These are phyloP conservation scores for Kwoniella pini DNA, from an alignment of 768 basidiomycete genomes.

Conservation along the genomic window DNA sequence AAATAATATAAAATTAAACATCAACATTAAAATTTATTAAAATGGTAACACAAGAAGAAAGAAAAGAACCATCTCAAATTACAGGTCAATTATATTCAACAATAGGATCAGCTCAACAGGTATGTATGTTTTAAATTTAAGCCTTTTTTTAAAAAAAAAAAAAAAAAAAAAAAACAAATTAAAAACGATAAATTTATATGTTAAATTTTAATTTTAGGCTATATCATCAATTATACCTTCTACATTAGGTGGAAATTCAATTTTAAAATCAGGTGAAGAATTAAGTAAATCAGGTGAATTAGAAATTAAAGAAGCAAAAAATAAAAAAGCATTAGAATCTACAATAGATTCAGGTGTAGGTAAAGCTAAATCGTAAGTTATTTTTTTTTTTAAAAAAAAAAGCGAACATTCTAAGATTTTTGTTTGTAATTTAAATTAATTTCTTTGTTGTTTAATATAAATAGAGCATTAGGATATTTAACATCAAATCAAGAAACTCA, in stretches of 20 bases:
- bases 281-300: conserved; percentile 30
- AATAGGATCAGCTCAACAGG: conserved; percentile 10
- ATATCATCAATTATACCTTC: conserved; percentile 43
- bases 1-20: background rate
- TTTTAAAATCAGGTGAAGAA: conserved; percentile 32
- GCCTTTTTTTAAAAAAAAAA: no score
- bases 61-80: conserved; percentile 16
- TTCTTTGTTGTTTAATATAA: background rate
- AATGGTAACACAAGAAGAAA: conserved; percentile 17
- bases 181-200: background rate
- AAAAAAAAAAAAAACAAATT: no score
- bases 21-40: no score
- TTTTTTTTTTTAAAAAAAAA: no score
- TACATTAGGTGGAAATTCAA: conserved; percentile 24
- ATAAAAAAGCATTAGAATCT: conserved; percentile 31
- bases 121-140: no score
- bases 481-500: conserved; percentile 49
- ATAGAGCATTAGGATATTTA: conserved; percentile 44
- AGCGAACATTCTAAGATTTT: no score
- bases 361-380: conserved; percentile 46
- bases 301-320: conserved; percentile 41
- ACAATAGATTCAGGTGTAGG: conserved; percentile 34
- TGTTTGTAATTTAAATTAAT: background rate
- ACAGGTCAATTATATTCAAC: conserved; percentile 14
- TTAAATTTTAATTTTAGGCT: conserved; percentile 21